A percentile compares a stretch with the other conserved stretches of the same genome.
Evolutionary conservation across 208 protist genomes (phyloP).

Genomic region (Leishmania tarentolae): DNA sequence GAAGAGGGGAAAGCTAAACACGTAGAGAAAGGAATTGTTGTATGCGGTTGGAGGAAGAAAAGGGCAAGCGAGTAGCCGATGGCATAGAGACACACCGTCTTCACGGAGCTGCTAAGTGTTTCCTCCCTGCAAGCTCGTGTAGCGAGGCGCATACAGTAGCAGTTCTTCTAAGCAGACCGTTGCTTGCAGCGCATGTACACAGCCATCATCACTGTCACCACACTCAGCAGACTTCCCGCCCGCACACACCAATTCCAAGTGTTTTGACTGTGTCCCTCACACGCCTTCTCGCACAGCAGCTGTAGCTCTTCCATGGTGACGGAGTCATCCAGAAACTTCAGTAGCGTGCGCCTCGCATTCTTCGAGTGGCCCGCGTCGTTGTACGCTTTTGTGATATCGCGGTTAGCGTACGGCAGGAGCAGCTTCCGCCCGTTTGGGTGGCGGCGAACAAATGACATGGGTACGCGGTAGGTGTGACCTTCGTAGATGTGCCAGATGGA

Average conservation of each 20-base stretch:
- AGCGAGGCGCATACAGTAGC: neutral
- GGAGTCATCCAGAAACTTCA: constrained; percentile 9
- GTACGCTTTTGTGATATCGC: constrained; percentile 36
- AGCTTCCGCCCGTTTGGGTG: constrained; percentile 30
- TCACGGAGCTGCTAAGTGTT: neutral
- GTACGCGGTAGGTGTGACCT: constrained; percentile 25
- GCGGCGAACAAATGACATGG: constrained; percentile 26
- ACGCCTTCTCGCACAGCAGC: constrained; percentile 4
- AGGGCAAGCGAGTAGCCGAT: neutral
- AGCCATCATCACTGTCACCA: constrained; percentile 9
- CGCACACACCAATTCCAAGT: constrained; percentile 27
- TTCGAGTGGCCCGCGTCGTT: constrained; percentile 23
- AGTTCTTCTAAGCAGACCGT: neutral
- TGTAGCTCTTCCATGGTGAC: constrained; percentile 13
- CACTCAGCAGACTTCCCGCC: constrained; percentile 18
- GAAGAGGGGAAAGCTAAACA: neutral
- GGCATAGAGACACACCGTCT: neutral
- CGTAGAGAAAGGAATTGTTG: neutral
- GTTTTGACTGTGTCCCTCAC: neutral
- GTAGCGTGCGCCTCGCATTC: constrained; percentile 11
- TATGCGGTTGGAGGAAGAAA: neutral
- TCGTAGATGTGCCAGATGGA: constrained; percentile 24
- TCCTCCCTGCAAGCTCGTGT: neutral
- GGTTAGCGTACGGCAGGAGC: constrained; percentile 30
- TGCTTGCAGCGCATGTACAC: constrained; percentile 18